phyloP scores from a whole-genome alignment of 768 basidiomycete species.

The Mycena vitilis region DNA sequence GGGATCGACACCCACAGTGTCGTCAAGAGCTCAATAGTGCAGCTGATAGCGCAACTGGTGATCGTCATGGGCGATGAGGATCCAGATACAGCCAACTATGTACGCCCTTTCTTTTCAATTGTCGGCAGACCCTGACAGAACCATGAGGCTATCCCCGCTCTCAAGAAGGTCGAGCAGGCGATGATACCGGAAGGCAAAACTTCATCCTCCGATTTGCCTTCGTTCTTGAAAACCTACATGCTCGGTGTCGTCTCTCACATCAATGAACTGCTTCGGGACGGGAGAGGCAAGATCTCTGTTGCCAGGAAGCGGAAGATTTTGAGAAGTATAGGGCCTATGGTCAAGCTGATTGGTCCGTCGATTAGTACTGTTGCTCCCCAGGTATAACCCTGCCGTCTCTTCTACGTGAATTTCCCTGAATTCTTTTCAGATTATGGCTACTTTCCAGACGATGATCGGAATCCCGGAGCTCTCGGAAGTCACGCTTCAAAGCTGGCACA shows the following conservation, averaged over 20 bases:
- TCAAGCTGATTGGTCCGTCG: conserved; percentile 74
- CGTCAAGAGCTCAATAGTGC: conserved; percentile 75
- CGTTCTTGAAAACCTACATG: conserved; percentile 80
- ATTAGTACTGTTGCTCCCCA: conserved; percentile 88
- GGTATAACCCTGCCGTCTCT: conserved; percentile 57
- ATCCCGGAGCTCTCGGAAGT: conserved; percentile 81
- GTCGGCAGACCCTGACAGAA: neutral
- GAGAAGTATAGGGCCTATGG: conserved; percentile 79
- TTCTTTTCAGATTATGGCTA: conserved; percentile 87
- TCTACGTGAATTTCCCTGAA: neutral
- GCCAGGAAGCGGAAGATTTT: conserved; percentile 81
- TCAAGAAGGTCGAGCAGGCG: conserved; percentile 59
- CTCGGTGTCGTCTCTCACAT: conserved; percentile 87
- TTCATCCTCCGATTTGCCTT: conserved; percentile 56
- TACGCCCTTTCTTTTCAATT: conserved; percentile 44
- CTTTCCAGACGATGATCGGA: conserved; percentile 88
- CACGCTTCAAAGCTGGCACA: conserved; percentile 83
- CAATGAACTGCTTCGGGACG: conserved; percentile 88
- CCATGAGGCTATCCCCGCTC: conserved; percentile 48
- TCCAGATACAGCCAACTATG: conserved; percentile 54
- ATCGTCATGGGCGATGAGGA: conserved; percentile 82
- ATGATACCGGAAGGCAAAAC: conserved; percentile 46
- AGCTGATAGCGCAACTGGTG: conserved; percentile 80
- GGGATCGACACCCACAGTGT: conserved; percentile 59
- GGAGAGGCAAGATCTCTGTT: conserved; percentile 79